Conservation (phyloP, 495 filamentous ascomycete genomes). For the Melanomma pulvis-pyrius region DNA sequence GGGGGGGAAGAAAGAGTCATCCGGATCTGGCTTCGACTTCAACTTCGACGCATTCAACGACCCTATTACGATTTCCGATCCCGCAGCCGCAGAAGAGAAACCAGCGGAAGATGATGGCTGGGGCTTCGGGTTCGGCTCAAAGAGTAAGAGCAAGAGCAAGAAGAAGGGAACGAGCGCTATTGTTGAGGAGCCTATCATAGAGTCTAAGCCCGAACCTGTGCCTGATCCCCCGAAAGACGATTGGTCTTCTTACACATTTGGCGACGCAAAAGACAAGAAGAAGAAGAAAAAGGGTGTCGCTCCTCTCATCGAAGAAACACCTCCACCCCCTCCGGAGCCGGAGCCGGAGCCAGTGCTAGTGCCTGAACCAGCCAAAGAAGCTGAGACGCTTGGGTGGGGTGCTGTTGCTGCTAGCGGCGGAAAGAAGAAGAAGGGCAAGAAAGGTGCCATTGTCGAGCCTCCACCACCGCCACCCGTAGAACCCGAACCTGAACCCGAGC, state of each 20-base stretch:
- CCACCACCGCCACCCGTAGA: conserved; percentile 23
- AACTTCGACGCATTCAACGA: conserved; percentile 32
- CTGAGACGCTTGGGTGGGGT: conserved; percentile 26
- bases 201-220: conserved; percentile 2
- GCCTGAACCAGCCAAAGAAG: conserved; percentile 26
- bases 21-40: conserved; percentile 33
- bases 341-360: conserved; percentile 27
- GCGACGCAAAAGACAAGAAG: conserved; percentile 32
- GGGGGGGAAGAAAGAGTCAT: conserved; percentile 37
- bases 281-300: conserved; percentile 41
- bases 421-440: conserved; percentile 39
- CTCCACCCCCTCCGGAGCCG: conserved; percentile 7
- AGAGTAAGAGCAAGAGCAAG: conserved; percentile 48
- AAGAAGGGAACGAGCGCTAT: conserved; percentile 16
- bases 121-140: conserved; percentile 31
- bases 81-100: conserved; percentile 32
- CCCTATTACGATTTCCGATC: not conserved
- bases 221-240: conserved; percentile 27
- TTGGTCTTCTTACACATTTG: conserved; percentile 19
- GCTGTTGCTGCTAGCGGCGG: conserved; percentile 8
- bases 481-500: conserved; percentile 3
- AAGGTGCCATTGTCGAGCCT: conserved; percentile 27
- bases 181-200: conserved; percentile 17
- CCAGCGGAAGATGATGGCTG: conserved; percentile 37
- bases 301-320: conserved; percentile 7